Evolutionary conservation across 108 stramenopile species (phyloP).

Genomic region (Parietichytrium sp.): DNA sequence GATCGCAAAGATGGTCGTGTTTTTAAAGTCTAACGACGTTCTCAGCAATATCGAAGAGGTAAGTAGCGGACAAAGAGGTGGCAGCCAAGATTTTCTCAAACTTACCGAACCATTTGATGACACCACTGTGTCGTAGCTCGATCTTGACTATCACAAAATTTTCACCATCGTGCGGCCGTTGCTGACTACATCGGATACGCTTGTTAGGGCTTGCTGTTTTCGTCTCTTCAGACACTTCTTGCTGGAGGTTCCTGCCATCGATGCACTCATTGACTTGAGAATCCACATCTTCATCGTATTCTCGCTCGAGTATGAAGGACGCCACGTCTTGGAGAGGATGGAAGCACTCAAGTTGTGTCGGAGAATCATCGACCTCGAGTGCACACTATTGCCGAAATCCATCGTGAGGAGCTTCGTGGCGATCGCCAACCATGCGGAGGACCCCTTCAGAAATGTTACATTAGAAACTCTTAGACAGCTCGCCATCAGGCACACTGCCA

Average conservation of each 20-base stretch:
- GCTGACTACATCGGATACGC: background rate
- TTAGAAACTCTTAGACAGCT: background rate
- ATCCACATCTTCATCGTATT: background rate
- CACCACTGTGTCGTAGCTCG: too few species aligned
- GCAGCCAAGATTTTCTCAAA: too few species aligned
- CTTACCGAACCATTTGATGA: too few species aligned
- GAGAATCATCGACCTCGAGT: background rate
- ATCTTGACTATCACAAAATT: background rate
- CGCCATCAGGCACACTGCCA: background rate
- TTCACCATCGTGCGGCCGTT: background rate
- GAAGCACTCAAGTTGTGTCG: slow-evolving; percentile 28
- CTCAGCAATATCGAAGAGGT: background rate
- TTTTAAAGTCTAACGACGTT: slow-evolving; percentile 17
- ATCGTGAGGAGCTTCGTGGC: slow-evolving; percentile 17
- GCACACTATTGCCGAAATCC: background rate
- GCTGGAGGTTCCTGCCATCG: background rate
- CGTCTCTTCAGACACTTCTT: slow-evolving; percentile 8
- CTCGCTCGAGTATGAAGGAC: background rate
- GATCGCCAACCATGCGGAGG: background rate
- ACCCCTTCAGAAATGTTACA: background rate
- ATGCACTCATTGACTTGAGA: background rate
- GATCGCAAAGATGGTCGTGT: slow-evolving; percentile 30
- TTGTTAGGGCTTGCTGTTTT: background rate
- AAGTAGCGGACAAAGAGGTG: too few species aligned
- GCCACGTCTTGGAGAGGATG: slow-evolving; percentile 30